Conservation (phyloP, 805 yeast species). For the Candida sphagnicola region DNA sequence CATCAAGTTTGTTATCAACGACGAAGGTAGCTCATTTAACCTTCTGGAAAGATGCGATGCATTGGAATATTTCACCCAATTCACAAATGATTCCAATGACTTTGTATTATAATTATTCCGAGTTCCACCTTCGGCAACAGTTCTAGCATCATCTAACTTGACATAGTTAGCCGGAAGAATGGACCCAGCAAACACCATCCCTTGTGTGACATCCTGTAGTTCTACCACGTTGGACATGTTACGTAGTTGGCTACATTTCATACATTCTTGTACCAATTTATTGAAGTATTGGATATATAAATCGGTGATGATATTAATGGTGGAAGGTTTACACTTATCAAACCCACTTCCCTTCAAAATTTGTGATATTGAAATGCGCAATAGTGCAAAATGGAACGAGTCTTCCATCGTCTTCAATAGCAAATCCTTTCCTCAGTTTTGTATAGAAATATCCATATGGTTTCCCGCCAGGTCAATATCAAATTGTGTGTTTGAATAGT, state of each 20-base stretch:
- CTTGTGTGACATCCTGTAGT: conserved; percentile 68
- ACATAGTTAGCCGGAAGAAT: conserved; percentile 43
- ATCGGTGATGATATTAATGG: conserved; percentile 76
- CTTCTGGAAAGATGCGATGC: conserved; percentile 16
- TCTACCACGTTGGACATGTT: conserved; percentile 39
- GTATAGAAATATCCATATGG: too few relatives aligned
- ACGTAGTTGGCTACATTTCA: conserved; percentile 43
- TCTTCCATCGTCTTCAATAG: conserved; percentile 30
- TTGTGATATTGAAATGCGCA: conserved; percentile 44
- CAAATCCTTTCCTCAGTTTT: too few relatives aligned
- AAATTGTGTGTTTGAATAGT: too few relatives aligned
- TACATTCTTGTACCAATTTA: conserved; percentile 48
- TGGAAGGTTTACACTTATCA: conserved; percentile 68
- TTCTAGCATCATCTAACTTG: background rate
- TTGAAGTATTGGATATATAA: conserved; percentile 61
- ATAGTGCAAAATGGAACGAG: conserved; percentile 33
- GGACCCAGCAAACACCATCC: conserved; percentile 60
- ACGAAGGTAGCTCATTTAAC: conserved; percentile 27
- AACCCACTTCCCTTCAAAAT: conserved; percentile 78
- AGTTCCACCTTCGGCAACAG: background rate
- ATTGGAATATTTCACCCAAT: conserved; percentile 33
- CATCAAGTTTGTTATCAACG: conserved; percentile 27
- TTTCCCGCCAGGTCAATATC: too few relatives aligned
- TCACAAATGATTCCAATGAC: conserved; percentile 32
- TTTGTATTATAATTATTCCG: conserved; percentile 27